Conservation (phyloP, 2,329 filamentous ascomycete species). For the Ceratocystis cacaofunesta region DNA sequence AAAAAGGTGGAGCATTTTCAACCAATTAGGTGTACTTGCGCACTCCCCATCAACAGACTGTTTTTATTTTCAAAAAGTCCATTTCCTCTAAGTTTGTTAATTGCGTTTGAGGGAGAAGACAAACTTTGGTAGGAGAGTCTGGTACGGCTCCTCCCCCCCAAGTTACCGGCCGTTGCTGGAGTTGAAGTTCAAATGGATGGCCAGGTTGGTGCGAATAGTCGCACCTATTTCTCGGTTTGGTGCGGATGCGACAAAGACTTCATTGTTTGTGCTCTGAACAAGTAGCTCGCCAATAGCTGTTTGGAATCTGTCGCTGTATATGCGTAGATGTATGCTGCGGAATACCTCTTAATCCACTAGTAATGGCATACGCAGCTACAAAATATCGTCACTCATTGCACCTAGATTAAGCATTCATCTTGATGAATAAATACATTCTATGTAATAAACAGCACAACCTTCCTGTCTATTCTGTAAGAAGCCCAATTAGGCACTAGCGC, state of each 20-base stretch:
- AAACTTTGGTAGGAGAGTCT: no score
- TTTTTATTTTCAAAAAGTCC: not conserved
- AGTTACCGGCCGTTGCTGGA: no score
- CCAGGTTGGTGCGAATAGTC: no score
- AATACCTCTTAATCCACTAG: not conserved
- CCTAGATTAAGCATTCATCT: no score
- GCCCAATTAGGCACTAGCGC: constrained; percentile 3
- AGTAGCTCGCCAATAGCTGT: not conserved
- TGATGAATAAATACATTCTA: no score
- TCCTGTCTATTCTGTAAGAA: not conserved
- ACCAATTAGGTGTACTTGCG: constrained; percentile 14
- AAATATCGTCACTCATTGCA: no score
- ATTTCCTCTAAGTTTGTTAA: not conserved
- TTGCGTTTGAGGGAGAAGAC: not conserved
- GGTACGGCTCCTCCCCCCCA: no score
- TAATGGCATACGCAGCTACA: no score
- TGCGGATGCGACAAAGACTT: no score
- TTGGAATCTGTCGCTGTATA: not conserved
- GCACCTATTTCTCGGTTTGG: no score
- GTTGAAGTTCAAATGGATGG: no score
- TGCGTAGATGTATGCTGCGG: not conserved
- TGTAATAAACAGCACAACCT: no score
- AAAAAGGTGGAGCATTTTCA: not conserved
- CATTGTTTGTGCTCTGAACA: not conserved
- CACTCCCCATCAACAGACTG: not conserved